Evolutionary conservation across 495 filamentous ascomycete species (phyloP), one percentile per base, ranked within the genome.

Genomic region (Lophiostoma macrostomum): DNA sequence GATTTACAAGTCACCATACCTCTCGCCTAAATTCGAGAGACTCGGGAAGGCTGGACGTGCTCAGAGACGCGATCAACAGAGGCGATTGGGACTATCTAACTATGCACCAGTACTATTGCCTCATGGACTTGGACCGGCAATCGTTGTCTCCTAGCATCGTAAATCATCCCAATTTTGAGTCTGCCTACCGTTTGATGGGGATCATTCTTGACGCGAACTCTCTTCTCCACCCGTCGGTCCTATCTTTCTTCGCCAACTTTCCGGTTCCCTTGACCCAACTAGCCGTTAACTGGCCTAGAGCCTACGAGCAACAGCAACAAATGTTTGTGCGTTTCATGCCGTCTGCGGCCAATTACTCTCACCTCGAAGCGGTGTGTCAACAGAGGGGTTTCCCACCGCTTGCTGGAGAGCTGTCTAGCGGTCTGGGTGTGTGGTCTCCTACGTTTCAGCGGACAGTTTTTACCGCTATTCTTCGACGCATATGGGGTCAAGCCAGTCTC

Each of bases 241-340:
- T 61, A 7, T 2, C 25, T 1, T 64, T 61, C 30, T 63, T 64
- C 28, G 56, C 63, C 4, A 53, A 47, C 28, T 68, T 61, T 41
- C 65, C 65, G 1, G 13, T 51, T 14, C 44, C 54, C 5, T 7
- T 57, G 8, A 4, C 19, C 0, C 29, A 42, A 11, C 49, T 63
- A 20, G 39, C 41, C 6, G 13, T 16, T 4, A 32, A 29, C 1
- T 64, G 47, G 47, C 51, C 61, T 24, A 34, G 12, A 18, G 10
- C 14, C 5, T 59, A 46, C 25, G 31, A 54, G 28, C 28, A 38
- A 18, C 16, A 61, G 34, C 8, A 27, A 12, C 20, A 36, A 8
- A 31, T 4, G 19, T 43, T 63, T 27, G 10, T 27, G 0, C 25
- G 30, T 5, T 60, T 62, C 37, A 49, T 53, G 3, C 10, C 19